These are phyloP conservation scores for Blastosporella zonata DNA, from an alignment of 1,284 basidiomycete species.

Conservation along the genomic window DNA sequence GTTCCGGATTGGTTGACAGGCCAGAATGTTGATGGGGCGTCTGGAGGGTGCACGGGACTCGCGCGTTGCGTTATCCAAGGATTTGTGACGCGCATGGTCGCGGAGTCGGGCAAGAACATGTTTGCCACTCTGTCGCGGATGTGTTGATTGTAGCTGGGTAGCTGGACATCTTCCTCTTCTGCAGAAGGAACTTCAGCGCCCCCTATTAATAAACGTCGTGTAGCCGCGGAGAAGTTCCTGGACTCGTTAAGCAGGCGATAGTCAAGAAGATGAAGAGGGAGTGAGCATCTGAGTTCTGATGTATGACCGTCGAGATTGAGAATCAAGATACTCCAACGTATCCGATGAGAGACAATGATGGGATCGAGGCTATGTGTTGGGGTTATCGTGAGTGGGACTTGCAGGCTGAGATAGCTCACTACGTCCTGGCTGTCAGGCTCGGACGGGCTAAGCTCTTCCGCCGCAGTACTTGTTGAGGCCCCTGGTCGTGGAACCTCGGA, in stretches of 20 bases:
- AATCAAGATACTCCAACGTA: slow-evolving; percentile 76
- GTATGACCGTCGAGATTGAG: slow-evolving; percentile 85
- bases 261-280: slow-evolving; percentile 84
- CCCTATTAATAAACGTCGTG: slow-evolving; percentile 58
- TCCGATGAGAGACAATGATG: slow-evolving; percentile 69
- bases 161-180: slow-evolving; percentile 63
- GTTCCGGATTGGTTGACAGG: slow-evolving; percentile 26
- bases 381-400: slow-evolving; percentile 50
- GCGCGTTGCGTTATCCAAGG: slow-evolving; percentile 51
- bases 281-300: slow-evolving; percentile 87
- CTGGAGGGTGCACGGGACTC: slow-evolving; percentile 29
- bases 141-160: slow-evolving; percentile 86
- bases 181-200: slow-evolving; percentile 32
- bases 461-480: slow-evolving; percentile 10
- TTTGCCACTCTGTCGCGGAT: slow-evolving; percentile 88
- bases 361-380: slow-evolving; percentile 71
- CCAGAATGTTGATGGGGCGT: slow-evolving; percentile 20
- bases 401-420: slow-evolving; percentile 44
- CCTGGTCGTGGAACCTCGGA: neutral
- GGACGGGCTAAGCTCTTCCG: slow-evolving; percentile 20
- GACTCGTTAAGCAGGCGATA: slow-evolving; percentile 72
- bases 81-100: slow-evolving; percentile 64
- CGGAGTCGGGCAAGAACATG: slow-evolving; percentile 62
- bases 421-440: slow-evolving; percentile 41
- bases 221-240: slow-evolving; percentile 62